Evolutionary conservation across 2,329 filamentous ascomycete genomes (phyloP), one percentile per base, ranked within the genome.

Genomic region (Scedosporium apiospermum): DNA sequence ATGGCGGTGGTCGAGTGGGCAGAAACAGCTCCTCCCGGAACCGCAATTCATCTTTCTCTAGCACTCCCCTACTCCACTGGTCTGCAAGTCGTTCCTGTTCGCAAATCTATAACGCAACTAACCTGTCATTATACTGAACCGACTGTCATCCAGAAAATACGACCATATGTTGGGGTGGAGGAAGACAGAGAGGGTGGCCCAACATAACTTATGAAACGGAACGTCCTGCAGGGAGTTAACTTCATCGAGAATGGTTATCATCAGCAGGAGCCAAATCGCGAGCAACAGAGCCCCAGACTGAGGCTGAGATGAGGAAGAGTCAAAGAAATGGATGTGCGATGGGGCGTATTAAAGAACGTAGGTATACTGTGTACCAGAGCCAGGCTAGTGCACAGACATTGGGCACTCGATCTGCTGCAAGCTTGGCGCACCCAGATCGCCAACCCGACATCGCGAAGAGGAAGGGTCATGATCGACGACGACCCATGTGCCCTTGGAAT

Each of bases 391-490:
- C 60, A 61, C 60, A 44, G 60, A 61, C 49, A 23, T 23, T 57
- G 60, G 46, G 49, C 60, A 51, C 46, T 61, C 18, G 60, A 44
- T 55, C 60, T 10, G 49, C 41, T 26, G 16, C 44, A 61, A 23
- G 60, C 49, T 3, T 38, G 10, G 34, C 34, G 3, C 10, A 1
- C 34, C 34, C 26, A 61, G 46, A 55, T 41, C 41, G 30, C 60
- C 34, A 42, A 6, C 60, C 49, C 60, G 26, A 44, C 23, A 23
- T 23, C 23, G 23, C 23, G 23, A 23, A 23, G 23, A 23, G 49
- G 26, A 61, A 61, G 57, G 46, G 60, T n/a, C 60, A 57, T 42
- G 60, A 61, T 61, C 60, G 60, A 10, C 60, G 23, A 12, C 18
- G 23, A 49, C 34, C 49, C 18, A 42, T 57, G 60, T 61, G 60